These are phyloP conservation scores for Cyclocybe aegerita DNA, from an alignment of 768 basidiomycete genomes.

Conservation along the genomic window DNA sequence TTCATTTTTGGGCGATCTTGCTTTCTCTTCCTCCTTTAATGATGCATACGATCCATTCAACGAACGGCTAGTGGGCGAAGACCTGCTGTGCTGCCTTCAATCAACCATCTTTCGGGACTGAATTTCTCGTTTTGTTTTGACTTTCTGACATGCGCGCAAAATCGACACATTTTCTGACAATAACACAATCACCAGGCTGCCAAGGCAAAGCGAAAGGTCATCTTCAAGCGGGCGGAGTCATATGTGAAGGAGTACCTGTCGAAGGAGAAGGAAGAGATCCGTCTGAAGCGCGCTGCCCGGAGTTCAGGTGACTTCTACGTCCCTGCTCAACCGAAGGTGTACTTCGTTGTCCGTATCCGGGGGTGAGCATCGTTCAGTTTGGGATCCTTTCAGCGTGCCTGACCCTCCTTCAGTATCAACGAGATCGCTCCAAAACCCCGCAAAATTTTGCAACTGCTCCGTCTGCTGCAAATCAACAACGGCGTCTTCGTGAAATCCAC, in stretches of 20 bases:
- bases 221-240: slow-evolving; percentile 98
- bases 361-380: slow-evolving; percentile 58
- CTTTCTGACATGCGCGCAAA: neutral
- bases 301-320: slow-evolving; percentile 96
- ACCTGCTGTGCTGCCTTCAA: slow-evolving; percentile 74
- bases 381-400: neutral
- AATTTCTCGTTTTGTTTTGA: slow-evolving; percentile 20
- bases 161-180: slow-evolving; percentile 5
- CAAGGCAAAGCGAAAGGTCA: slow-evolving; percentile 91
- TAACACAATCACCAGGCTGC: slow-evolving; percentile 53
- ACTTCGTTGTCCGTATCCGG: slow-evolving; percentile 96
- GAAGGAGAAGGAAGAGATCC: slow-evolving; percentile 95
- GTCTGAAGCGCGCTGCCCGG: slow-evolving; percentile 91
- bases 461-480: slow-evolving; percentile 99
- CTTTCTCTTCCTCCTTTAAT: slow-evolving; percentile 34
- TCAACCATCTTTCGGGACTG: slow-evolving; percentile 98
- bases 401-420: slow-evolving; percentile 75
- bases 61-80: slow-evolving; percentile 70
- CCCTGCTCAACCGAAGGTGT: slow-evolving; percentile 93
- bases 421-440: slow-evolving; percentile 99
- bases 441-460: slow-evolving; percentile 98
- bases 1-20: slow-evolving; percentile 10
- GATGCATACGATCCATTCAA: slow-evolving; percentile 85
- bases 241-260: slow-evolving; percentile 96
- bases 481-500: slow-evolving; percentile 98